These are phyloP conservation scores for Tetrapisispora arboricola DNA, from an alignment of 805 yeast species.

Conservation along the genomic window DNA sequence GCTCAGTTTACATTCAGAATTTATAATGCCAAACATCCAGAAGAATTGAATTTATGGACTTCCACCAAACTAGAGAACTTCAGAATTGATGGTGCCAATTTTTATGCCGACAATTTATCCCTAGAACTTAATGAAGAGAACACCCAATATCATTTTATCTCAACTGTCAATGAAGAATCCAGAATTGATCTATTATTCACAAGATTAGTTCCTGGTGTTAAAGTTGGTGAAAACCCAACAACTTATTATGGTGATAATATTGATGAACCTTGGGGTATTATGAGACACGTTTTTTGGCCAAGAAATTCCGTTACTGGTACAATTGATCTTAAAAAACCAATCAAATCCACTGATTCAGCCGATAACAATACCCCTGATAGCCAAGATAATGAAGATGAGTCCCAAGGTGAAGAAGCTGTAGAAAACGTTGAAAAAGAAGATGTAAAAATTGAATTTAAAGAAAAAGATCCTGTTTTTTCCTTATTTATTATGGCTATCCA, in stretches of 20 bases:
- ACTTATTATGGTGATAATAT: conserved; percentile 80
- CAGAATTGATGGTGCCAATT: conserved; percentile 59
- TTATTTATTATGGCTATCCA: conserved; percentile 96
- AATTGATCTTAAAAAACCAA: conserved; percentile 34
- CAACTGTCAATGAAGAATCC: conserved; percentile 59
- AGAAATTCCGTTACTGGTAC: conserved; percentile 65
- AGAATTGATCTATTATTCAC: conserved; percentile 58
- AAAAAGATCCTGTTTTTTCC: conserved; percentile 32
- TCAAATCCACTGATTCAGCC: not conserved
- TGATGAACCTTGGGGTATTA: conserved; percentile 88
- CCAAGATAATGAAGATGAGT: conserved; percentile 9
- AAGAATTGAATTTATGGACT: conserved; percentile 55
- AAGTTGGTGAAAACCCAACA: conserved; percentile 81
- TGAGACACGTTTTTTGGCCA: conserved; percentile 98
- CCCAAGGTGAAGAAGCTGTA: conserved; percentile 4
- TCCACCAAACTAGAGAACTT: conserved; percentile 82
- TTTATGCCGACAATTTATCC: conserved; percentile 64
- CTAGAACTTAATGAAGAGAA: conserved; percentile 51
- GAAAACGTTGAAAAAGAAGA: conserved; percentile 6
- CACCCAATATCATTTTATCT: conserved; percentile 43
- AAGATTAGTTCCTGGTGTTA: conserved; percentile 65
- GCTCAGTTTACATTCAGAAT: conserved; percentile 92
- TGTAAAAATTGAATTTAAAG: conserved; percentile 12
- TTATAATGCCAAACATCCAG: conserved; percentile 31
- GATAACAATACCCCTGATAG: conserved; percentile 9